phyloP scores from a whole-genome alignment of 2,329 filamentous ascomycete species.

The Claviceps quebecensis region DNA sequence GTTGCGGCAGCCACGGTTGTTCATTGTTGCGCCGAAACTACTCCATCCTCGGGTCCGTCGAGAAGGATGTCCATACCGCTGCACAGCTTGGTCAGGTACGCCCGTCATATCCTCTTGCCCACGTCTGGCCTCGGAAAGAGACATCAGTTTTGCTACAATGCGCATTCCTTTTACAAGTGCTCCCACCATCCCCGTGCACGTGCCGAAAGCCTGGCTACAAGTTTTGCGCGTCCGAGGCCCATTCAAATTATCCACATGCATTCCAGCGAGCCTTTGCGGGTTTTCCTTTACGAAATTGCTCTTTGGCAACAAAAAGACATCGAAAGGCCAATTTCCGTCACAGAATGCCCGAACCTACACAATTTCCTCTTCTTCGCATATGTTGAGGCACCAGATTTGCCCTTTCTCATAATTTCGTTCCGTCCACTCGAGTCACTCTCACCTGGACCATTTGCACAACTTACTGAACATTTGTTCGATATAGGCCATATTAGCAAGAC shows the following conservation, averaged over 20 bases:
- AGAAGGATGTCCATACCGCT: constrained; percentile 76
- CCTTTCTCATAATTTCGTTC: not conserved
- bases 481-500: constrained; percentile 79
- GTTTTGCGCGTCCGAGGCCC: not conserved
- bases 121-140: not conserved
- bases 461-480: constrained; percentile 54
- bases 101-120: not conserved
- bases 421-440: not conserved
- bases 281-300: not conserved
- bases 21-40: constrained; percentile 70
- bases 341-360: not conserved
- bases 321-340: too few species aligned
- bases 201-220: not conserved
- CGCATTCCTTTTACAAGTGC: not conserved
- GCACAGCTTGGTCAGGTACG: constrained; percentile 86
- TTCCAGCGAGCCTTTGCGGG: not conserved
- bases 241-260: constrained; percentile 1
- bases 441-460: constrained; percentile 16
- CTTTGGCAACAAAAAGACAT: not conserved
- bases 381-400: not conserved
- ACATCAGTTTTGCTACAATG: not conserved
- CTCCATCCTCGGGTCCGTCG: constrained; percentile 61
- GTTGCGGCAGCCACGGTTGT: constrained; percentile 72
- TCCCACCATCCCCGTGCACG: not conserved
- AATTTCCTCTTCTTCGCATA: not conserved